Evolutionary conservation across 768 basidiomycete genomes (phyloP), one percentile per base, ranked within the genome.

Genomic region (Gautieria morchelliformis): DNA sequence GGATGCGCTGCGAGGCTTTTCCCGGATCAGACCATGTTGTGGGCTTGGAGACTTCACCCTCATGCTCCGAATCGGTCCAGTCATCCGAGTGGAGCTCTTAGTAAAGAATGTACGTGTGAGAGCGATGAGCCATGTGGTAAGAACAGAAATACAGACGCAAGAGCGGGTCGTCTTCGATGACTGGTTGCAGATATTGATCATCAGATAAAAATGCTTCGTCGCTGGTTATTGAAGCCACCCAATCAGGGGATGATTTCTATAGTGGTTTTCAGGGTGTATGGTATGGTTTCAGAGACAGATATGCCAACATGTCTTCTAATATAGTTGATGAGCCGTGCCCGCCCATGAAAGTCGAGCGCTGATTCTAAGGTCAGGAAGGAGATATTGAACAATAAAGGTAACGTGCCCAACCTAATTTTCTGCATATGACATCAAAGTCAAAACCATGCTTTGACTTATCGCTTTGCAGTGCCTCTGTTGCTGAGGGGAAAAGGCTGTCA

Each of bases 291-390:
- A 49, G 41, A 35, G 56, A 35, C 19, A 8, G 19, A 20, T 4
- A 37, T 14, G 44, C 70, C 19, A 45, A 89, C 91, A 69, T 82
- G 79, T 70, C 81, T 86, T 58, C 93, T 75, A 65, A 95, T 91
- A 70, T 79, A 89, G 68, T 96, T 96, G 70, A 96, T 82, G 52
- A 96, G 71, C 49, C 89, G 81, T 63, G 92, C 84, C 19, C 87
- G 78, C 56, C 81, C 79, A 69, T 92, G 84, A 61, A 85, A 81
- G 67, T 95, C 93, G 40, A 94, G 72, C 0, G 74, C 89, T 91
- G 60, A 30, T 20, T 19, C 40, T 24, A 14, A 56, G 53, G 1
- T 49, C 27, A 49, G 19, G 44, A 44, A 45, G 41, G 44, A 4
- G 12, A 30, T 10, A 39, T 37, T 37, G 27, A 27, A 27, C 15